Evolutionary conservation across 768 basidiomycete species (phyloP).

Genomic region (Suillus occidentalis): DNA sequence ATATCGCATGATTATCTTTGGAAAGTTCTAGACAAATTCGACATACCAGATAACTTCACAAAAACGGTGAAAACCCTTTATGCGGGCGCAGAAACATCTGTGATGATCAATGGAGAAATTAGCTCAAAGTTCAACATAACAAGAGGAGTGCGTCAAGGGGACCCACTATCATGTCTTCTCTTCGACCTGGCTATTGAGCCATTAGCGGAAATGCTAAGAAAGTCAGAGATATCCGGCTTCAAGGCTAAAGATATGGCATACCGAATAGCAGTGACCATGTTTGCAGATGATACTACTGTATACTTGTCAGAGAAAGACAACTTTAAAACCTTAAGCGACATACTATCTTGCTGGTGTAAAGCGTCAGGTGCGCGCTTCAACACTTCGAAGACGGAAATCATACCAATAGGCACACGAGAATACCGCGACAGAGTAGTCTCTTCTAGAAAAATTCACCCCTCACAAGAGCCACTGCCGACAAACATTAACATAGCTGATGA

Average conservation of each 20-base stretch:
- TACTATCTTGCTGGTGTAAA: too few relatives aligned
- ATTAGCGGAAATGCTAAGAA: too few relatives aligned
- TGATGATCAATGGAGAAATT: not conserved
- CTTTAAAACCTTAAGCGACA: too few relatives aligned
- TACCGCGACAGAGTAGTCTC: too few relatives aligned
- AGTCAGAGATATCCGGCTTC: not conserved
- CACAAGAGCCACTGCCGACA: too few relatives aligned
- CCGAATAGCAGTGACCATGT: not conserved
- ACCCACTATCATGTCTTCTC: not conserved
- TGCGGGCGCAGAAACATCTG: not conserved
- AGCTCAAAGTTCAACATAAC: not conserved
- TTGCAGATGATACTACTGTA: not conserved
- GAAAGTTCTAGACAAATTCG: too few relatives aligned
- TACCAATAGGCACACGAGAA: too few relatives aligned
- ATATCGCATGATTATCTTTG: too few relatives aligned
- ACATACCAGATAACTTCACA: not conserved
- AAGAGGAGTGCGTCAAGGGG: not conserved
- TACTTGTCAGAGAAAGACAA: not conserved
- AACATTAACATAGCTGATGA: too few relatives aligned
- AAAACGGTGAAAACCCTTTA: slow-evolving; percentile 12
- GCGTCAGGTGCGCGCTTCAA: too few relatives aligned
- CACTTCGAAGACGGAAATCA: too few relatives aligned
- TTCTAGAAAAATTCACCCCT: too few relatives aligned
- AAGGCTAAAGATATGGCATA: not conserved
- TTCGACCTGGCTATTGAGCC: not conserved